Base-by-base conservation (phyloP, 1,284 basidiomycete species). In the Apiotrichum brassicae region DNA sequence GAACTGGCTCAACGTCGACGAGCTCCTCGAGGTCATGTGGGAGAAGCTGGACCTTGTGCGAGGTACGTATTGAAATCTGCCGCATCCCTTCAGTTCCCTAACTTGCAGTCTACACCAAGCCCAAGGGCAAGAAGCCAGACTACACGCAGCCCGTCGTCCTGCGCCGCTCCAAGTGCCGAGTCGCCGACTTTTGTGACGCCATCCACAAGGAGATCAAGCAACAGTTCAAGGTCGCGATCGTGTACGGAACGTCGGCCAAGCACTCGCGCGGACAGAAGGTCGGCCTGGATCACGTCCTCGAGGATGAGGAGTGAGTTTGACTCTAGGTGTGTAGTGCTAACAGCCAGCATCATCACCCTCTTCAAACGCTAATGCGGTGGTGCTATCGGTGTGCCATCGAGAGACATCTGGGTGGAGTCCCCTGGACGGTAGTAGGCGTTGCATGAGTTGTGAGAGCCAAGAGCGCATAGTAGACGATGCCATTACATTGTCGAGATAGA, bases 1-100 rank as follows among this genome's bases (percentile, higher is more conserved):
- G 56, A 83, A 91, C 67, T 98, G 94, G 94, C 79, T 97, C 63
- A 98, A 98, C 75, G 78, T 98, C 62, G 95, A 98, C 72, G 95
- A 99, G 71, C 79, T 98, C 38, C 82, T 89, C 48, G 86, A 91
- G 56, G 62, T 80, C 60, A 93, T 93, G 89, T 95, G 91, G 92
- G 76, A 83, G 50, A 82, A 86, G 43, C 81, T 95, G 26, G 82
- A 90, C 65, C 82, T 94, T 46, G 89, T 94, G 38, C 83, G 25
- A 34, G 37, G 37, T 38, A 24, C 4, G 37, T 38, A n/a, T n/a
- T n/a, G n/a, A n/a, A n/a, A n/a, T n/a, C n/a, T n/a, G n/a, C n/a
- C n/a, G n/a, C n/a, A n/a, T n/a, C n/a, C n/a, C n/a, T 30, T 30
- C 28, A 14, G 28, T 8, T 8, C 14, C 28, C 28, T 30, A 30